Conservation (phyloP, 2,329 filamentous ascomycete genomes). For the Sphaerulina vaccinii region DNA sequence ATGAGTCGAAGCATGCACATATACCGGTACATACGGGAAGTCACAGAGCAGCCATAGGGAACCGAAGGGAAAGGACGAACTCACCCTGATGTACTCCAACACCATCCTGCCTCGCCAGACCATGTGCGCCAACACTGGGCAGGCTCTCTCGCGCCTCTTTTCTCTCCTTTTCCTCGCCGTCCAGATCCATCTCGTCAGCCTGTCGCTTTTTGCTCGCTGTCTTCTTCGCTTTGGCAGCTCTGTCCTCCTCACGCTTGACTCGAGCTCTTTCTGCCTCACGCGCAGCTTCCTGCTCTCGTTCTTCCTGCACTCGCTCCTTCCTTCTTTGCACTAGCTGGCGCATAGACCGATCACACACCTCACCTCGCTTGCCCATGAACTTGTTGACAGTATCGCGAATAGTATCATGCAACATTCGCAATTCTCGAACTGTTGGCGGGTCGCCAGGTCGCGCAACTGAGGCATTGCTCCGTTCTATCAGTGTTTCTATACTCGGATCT, state of each 20-base stretch:
- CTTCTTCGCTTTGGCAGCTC: conserved; percentile 33
- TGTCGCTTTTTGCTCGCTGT: conserved; percentile 29
- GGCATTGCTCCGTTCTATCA: conserved; percentile 62
- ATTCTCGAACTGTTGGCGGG: conserved; percentile 58
- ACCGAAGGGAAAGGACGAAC: conserved; percentile 19
- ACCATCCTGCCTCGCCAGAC: conserved; percentile 63
- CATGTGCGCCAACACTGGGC: conserved; percentile 60
- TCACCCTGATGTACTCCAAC: conserved; percentile 59
- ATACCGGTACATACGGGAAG: too few species aligned
- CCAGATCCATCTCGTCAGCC: conserved; percentile 40
- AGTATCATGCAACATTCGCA: conserved; percentile 64
- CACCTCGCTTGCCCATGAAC: conserved; percentile 53
- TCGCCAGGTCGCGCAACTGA: conserved; percentile 47
- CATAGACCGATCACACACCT: conserved; percentile 71
- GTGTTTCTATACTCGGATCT: conserved; percentile 65
- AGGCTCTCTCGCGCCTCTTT: conserved; percentile 74
- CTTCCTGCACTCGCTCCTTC: conserved; percentile 60
- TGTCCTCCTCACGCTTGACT: conserved; percentile 34
- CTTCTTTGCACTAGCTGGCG: conserved; percentile 64
- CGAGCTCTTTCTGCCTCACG: conserved; percentile 45
- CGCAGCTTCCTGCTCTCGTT: conserved; percentile 52
- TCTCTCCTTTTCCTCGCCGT: conserved; percentile 60
- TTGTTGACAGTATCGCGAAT: conserved; percentile 58
- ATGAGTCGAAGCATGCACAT: too few species aligned
- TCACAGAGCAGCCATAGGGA: background rate